Base-by-base conservation (phyloP, 768 basidiomycete genomes). In the Dacryopinax primogenitus region DNA sequence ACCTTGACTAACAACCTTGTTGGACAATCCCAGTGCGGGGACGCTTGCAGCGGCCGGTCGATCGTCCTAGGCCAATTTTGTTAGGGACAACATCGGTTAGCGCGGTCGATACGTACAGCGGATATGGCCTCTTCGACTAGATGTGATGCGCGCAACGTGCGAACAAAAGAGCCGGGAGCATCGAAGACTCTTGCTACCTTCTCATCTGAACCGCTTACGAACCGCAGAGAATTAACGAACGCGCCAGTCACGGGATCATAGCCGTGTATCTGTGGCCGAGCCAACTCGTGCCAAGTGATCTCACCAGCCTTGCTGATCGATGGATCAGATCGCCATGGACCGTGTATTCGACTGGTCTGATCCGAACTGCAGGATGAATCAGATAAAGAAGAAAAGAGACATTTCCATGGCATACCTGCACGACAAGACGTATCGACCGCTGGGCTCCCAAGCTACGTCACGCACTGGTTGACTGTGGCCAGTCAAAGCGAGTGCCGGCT, bases 101-200 rank as follows among this genome's bases (percentile, higher is more conserved):
- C 12, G 26, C 9, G 32, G 11, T 12, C 23, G n/a, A 21, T 58
- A 13, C 51, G 26, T 21, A 58, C 51, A 58, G 7, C 26, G 9
- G 26, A 32, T 15, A 30, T 21, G 6, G 26, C 51, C 4, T 58
- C 51, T 4, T 58, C 18, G 15, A 58, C 21, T 18, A 58, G 51
- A 9, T 30, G 51, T 18, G 51, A 26, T 3, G 13, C 51, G 2
- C 51, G 79, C n/a, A 86, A 72, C 12, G 82, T 76, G 33, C 84
- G 78, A 1, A 94, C 82, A 70, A 98, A 98, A 2, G 82, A 81
- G 21, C 80, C 80, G 4, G 96, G 90, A 9, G 94, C 93, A 72
- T 93, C 92, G 67, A 99, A 99, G 0, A 97, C 84, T 41, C 96
- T 84, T 13, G 85, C 84, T 12, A 98, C 92, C 75, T 98, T 98